A percentile compares a stretch with the other conserved stretches of the same genome.
phyloP scores from a whole-genome alignment of 1,284 basidiomycete genomes.

The Apiotrichum domesticum region DNA sequence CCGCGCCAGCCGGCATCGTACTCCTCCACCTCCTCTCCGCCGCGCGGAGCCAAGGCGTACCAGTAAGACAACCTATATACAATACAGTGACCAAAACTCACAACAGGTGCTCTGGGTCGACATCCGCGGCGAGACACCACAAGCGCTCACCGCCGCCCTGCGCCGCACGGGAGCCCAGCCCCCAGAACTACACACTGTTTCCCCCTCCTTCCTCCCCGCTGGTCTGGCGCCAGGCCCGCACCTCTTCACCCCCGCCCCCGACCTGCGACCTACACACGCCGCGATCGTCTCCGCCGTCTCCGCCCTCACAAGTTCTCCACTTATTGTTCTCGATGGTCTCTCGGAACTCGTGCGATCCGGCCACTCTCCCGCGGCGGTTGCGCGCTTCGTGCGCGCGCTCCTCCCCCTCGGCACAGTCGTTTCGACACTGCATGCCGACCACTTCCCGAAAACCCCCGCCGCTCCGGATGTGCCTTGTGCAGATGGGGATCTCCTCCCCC shows the following conservation, averaged over 20 bases:
- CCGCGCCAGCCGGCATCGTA: slow-evolving; percentile 35
- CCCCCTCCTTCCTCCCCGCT: neutral
- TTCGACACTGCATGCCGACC: slow-evolving; percentile 35
- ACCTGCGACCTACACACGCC: slow-evolving; percentile 26
- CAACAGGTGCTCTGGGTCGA: slow-evolving; percentile 36
- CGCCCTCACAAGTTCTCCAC: neutral
- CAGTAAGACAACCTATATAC: slow-evolving; percentile 7
- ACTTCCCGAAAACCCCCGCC: slow-evolving; percentile 17
- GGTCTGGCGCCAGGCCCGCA: slow-evolving; percentile 3
- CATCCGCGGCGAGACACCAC: slow-evolving; percentile 30
- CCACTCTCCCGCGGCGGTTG: slow-evolving; percentile 20
- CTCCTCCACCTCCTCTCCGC: slow-evolving; percentile 36
- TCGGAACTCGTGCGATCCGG: slow-evolving; percentile 33
- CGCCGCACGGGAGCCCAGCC: slow-evolving; percentile 8
- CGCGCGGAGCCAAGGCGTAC: slow-evolving; percentile 18
- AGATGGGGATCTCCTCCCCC: slow-evolving; percentile 20
- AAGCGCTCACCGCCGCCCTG: slow-evolving; percentile 23
- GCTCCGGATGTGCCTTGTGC: neutral
- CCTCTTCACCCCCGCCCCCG: slow-evolving; percentile 24
- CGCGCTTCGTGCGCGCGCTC: slow-evolving; percentile 33
- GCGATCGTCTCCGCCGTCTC: neutral
- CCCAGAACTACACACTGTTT: slow-evolving; percentile 12
- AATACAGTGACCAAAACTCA: no score
- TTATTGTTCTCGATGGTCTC: slow-evolving; percentile 41
- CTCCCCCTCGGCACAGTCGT: slow-evolving; percentile 20